These are phyloP conservation scores for Colletotrichum gigasporum DNA, from an alignment of 2,329 filamentous ascomycete species.

Conservation along the genomic window DNA sequence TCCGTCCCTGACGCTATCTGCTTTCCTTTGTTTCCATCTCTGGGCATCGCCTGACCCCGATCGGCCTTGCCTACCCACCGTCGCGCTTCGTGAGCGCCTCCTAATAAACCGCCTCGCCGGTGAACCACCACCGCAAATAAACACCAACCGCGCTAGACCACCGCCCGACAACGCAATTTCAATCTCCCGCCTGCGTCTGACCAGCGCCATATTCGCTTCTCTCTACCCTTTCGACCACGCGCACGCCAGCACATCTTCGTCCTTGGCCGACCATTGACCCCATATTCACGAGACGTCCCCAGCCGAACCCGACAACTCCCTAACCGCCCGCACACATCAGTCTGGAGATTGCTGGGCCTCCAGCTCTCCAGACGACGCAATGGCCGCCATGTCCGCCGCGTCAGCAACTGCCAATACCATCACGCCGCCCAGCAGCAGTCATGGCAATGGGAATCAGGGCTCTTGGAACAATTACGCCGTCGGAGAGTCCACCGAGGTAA, in stretches of 20 bases:
- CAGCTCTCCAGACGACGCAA: constrained; percentile 40
- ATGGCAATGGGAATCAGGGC: constrained; percentile 57
- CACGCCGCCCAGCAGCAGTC: constrained; percentile 58
- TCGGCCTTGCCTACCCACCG: constrained; percentile 2
- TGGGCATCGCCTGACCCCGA: background rate
- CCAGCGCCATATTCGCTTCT: constrained; percentile 11
- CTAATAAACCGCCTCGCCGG: constrained; percentile 28
- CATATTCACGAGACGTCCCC: background rate
- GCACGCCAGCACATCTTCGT: constrained; percentile 1
- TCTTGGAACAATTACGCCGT: constrained; percentile 51
- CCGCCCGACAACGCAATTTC: constrained; percentile 12
- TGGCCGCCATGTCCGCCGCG: constrained; percentile 64
- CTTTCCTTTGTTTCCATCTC: constrained; percentile 29
- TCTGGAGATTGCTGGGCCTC: constrained; percentile 25
- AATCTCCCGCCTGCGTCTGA: constrained; percentile 8
- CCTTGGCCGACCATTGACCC: constrained; percentile 21
- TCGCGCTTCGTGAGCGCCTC: constrained; percentile 25
- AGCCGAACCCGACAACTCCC: background rate
- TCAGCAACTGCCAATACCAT: constrained; percentile 57
- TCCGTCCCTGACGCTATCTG: constrained; percentile 14
- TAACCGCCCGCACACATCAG: background rate
- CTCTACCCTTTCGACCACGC: background rate
- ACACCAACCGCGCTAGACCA: constrained; percentile 5
- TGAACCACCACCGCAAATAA: constrained; percentile 11
- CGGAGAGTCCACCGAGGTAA: constrained; percentile 48